phyloP scores from a whole-genome alignment of 805 yeast species.

The Starmerella floris region DNA sequence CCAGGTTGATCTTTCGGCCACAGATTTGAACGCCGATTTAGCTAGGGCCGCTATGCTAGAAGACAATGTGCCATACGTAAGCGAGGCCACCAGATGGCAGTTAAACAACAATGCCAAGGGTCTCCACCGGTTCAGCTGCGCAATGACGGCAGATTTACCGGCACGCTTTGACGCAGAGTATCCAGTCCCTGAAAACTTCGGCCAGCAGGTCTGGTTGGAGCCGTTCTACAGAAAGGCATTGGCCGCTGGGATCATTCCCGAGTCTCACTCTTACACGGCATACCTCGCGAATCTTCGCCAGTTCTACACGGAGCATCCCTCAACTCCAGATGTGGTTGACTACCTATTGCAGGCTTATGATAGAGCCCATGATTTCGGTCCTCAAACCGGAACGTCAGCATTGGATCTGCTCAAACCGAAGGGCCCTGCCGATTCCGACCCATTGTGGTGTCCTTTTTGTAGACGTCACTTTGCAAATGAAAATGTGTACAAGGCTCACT shows the following conservation, averaged over 20 bases:
- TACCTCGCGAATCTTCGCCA: constrained; percentile 34
- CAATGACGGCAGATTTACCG: constrained; percentile 35
- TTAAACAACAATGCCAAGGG: constrained; percentile 6
- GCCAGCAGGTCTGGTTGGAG: constrained; percentile 38
- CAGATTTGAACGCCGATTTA: constrained; percentile 9
- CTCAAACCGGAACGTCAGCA: constrained; percentile 19
- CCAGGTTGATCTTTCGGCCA: background rate
- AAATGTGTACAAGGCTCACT: constrained; percentile 56
- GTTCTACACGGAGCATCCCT: background rate
- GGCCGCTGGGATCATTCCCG: background rate
- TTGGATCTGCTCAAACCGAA: background rate
- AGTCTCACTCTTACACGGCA: constrained; percentile 32
- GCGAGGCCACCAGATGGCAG: background rate
- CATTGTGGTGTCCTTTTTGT: constrained; percentile 51
- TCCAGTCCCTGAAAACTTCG: constrained; percentile 39
- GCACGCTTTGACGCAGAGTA: constrained; percentile 37
- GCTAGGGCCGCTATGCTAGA: constrained; percentile 1
- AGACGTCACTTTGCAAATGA: constrained; percentile 47
- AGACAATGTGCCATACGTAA: constrained; percentile 5
- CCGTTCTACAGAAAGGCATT: constrained; percentile 4
- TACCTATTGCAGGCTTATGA: constrained; percentile 41
- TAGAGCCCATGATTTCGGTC: constrained; percentile 38
- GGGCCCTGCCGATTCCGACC: constrained; percentile 1
- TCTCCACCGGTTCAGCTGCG: constrained; percentile 33
- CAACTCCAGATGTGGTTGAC: constrained; percentile 19